Conservation (phyloP, 768 basidiomycete genomes). For the Termitomyces sp. region DNA sequence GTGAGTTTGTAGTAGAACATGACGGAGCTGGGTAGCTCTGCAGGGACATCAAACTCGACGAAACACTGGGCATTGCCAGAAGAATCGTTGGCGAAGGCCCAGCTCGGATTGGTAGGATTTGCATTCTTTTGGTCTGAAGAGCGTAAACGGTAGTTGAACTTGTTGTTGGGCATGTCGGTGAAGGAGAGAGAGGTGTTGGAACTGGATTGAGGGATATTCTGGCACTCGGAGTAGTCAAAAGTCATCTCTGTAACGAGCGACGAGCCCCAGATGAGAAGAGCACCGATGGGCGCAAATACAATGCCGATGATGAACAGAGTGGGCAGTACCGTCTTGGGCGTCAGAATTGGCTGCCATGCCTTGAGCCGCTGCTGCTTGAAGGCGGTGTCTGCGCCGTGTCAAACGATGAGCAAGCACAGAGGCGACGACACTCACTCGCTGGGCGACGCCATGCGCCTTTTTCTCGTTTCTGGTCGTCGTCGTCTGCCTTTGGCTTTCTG, state of each 20-base stretch:
- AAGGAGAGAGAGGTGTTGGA: conserved; percentile 36
- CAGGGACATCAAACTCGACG: conserved; percentile 81
- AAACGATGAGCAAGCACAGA: conserved; percentile 17
- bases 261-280: conserved; percentile 87
- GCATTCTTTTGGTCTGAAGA: conserved; percentile 50
- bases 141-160: conserved; percentile 64
- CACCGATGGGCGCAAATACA: conserved; percentile 95
- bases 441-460: conserved; percentile 85
- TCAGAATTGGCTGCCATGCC: conserved; percentile 99
- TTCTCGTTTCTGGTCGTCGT: conserved; percentile 65
- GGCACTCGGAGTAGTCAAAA: conserved; percentile 93
- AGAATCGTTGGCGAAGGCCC: conserved; percentile 68
- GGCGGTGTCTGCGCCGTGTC: conserved; percentile 70
- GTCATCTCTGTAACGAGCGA: conserved; percentile 86
- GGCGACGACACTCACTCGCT: conserved; percentile 57
- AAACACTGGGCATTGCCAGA: conserved; percentile 60
- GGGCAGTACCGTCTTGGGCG: conserved; percentile 95
- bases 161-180: conserved; percentile 56
- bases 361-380: conserved; percentile 99
- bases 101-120: conserved; percentile 57
- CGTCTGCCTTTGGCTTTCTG: conserved; percentile 25
- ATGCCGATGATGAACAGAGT: conserved; percentile 94
- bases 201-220: conserved; percentile 49
- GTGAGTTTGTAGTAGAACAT: conserved; percentile 96
- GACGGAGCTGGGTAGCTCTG: conserved; percentile 67